Base-by-base conservation (phyloP, 2,329 filamentous ascomycete genomes). In the Cercospora sesami region DNA sequence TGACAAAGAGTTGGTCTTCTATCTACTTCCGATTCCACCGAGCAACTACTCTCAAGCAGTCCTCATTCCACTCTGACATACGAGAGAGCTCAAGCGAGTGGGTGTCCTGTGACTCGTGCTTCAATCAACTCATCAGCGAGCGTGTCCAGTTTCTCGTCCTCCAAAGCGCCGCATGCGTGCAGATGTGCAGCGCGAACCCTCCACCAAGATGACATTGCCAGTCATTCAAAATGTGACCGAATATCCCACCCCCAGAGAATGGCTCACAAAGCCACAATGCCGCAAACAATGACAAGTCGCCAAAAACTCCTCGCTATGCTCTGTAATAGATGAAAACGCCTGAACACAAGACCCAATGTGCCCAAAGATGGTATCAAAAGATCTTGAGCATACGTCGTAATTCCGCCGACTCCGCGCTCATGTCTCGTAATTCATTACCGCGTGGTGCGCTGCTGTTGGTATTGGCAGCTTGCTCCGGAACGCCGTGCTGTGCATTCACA, bases 361-460 rank as follows among this genome's bases (percentile, higher is more conserved):
- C 51, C 39, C 53, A 60, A 45, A 65, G 21, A 72, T 69, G 68
- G 73, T 60, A 66, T 67, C 64, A 72, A 65, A 66, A 75, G 71
- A 74, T 76, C 55, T 75, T 75, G 68, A 81, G 73, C 73, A 81
- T 80, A n/a, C 78, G 76, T 70, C 78, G 75, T 70, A 81, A 72
- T 71, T 80, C 78, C 48, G 80, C 78, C 72, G 80, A 78, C 75
- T 81, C 80, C 28, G 73, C 72, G 63, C 76, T 74, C 26, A 78
- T 73, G 71, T 80, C 77, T 45, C 67, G 68, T 60, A 71, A 63
- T 21, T 55, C 66, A 42, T 64, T 64, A 16, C 61, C 36, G 14
- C 64, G 70, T 28, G 67, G 55, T 42, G 63, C 51, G 55, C 60
- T 63, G 53, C 60, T 66, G 28, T 33, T 60, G 9, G 57, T 58